A percentile compares a stretch with the other conserved stretches of the same genome.
These are phyloP conservation scores for Fragaria iinumae DNA, from an alignment of 306 rosid species.

Conservation along the genomic window DNA sequence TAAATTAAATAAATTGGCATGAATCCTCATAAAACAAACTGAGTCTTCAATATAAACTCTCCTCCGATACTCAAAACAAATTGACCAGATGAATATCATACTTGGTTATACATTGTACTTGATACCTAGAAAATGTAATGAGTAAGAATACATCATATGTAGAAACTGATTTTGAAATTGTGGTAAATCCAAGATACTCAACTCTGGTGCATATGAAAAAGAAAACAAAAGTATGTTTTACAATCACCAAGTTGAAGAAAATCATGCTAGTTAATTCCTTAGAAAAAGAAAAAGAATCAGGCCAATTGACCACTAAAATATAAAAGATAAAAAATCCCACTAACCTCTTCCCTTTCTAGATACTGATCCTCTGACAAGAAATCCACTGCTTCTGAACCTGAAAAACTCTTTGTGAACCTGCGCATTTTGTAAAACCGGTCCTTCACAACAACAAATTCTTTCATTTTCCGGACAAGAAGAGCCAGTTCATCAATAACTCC, in stretches of 20 bases:
- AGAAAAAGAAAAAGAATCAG: neutral
- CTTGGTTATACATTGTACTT: neutral
- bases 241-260: neutral
- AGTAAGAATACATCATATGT: neutral
- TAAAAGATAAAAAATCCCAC: conserved; percentile 25
- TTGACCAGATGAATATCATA: neutral
- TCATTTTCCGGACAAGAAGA: conserved; percentile 69
- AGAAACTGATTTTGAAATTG: neutral
- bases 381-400: conserved; percentile 80
- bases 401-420: conserved; percentile 66
- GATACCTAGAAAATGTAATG: neutral
- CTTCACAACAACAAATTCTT: conserved; percentile 64
- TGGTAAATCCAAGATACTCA: neutral
- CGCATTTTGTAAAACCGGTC: conserved; percentile 82
- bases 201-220: neutral
- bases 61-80: neutral
- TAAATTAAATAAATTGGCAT: neutral
- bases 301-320: neutral
- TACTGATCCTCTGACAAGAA: conserved; percentile 93
- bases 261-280: neutral
- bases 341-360: conserved; percentile 86
- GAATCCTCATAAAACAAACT: neutral
- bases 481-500: conserved; percentile 79
- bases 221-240: neutral
- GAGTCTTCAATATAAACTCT: neutral